Percentiles rank a stretch among this genome's conserved stretches.
phyloP scores from a whole-genome alignment of 306 rosid species.

The Inga oerstediana region DNA sequence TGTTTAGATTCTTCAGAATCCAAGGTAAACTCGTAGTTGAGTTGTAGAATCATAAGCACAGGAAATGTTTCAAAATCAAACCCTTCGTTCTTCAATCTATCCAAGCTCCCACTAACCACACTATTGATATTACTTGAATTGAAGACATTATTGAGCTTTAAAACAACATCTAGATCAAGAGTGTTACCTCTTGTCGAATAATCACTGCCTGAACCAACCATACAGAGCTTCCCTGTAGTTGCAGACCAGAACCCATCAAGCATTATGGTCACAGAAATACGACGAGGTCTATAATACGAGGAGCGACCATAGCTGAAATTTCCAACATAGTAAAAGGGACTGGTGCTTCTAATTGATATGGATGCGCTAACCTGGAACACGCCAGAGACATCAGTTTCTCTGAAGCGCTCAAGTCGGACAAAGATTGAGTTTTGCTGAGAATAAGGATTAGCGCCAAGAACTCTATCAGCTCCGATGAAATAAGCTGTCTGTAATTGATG shows the following conservation, averaged over 20 bases:
- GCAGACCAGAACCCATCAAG: conserved; percentile 64
- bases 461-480: conserved; percentile 38
- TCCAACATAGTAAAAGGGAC: conserved; percentile 9
- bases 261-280: conserved; percentile 2
- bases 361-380: conserved; percentile 40
- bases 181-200: conserved; percentile 31
- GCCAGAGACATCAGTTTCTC: conserved; percentile 34
- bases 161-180: conserved; percentile 30
- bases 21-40: conserved; percentile 43
- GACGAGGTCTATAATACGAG: neutral
- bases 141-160: conserved; percentile 53
- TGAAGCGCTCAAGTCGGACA: neutral
- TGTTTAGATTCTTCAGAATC: conserved; percentile 30
- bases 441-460: neutral
- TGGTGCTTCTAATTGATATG: conserved; percentile 18
- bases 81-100: conserved; percentile 45
- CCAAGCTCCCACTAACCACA: conserved; percentile 58
- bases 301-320: conserved; percentile 22
- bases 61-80: conserved; percentile 47
- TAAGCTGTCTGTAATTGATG: conserved; percentile 28
- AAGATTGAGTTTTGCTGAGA: neutral
- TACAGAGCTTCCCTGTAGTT: conserved; percentile 54
- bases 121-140: conserved; percentile 39
- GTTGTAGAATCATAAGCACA: conserved; percentile 45
- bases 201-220: conserved; percentile 47